These are phyloP conservation scores for Ganoderma boninense DNA, from an alignment of 1,284 basidiomycete genomes.

Conservation along the genomic window DNA sequence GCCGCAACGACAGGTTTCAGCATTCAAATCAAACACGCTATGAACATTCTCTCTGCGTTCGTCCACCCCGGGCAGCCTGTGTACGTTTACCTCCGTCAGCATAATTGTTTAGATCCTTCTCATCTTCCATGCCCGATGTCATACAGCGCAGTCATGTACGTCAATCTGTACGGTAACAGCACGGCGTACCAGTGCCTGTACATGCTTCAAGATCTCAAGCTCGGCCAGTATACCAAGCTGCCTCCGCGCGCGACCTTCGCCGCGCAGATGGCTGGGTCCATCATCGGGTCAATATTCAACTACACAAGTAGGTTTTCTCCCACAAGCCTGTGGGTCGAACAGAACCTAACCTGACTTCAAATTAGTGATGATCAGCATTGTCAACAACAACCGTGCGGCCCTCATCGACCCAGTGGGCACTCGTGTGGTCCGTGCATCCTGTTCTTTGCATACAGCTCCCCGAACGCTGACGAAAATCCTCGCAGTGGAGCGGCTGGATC, in stretches of 20 bases:
- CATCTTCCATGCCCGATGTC: not conserved
- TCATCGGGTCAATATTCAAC: constrained; percentile 57
- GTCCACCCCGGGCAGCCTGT: constrained; percentile 67
- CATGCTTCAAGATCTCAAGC: constrained; percentile 64
- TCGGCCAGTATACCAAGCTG: constrained; percentile 68
- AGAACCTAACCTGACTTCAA: constrained; percentile 5
- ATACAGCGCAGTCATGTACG: constrained; percentile 57
- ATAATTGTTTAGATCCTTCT: not conserved
- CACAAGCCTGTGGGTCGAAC: not conserved
- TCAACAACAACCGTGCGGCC: constrained; percentile 55
- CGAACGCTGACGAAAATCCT: constrained; percentile 23
- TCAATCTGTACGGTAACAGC: constrained; percentile 62
- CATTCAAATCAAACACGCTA: constrained; percentile 59
- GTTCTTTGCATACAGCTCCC: constrained; percentile 8
- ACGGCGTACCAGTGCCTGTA: constrained; percentile 68
- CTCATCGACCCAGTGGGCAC: constrained; percentile 59
- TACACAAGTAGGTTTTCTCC: constrained; percentile 51
- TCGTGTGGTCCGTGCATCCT: constrained; percentile 45
- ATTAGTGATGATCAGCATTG: constrained; percentile 59
- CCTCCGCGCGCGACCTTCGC: constrained; percentile 56
- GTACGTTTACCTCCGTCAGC: constrained; percentile 36
- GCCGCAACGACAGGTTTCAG: constrained; percentile 62
- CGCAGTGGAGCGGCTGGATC: constrained; percentile 61
- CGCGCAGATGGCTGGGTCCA: constrained; percentile 56
- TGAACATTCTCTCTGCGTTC: constrained; percentile 69